Base-by-base conservation (phyloP, 345 rosid species). In the Gossypium sturtianum region DNA sequence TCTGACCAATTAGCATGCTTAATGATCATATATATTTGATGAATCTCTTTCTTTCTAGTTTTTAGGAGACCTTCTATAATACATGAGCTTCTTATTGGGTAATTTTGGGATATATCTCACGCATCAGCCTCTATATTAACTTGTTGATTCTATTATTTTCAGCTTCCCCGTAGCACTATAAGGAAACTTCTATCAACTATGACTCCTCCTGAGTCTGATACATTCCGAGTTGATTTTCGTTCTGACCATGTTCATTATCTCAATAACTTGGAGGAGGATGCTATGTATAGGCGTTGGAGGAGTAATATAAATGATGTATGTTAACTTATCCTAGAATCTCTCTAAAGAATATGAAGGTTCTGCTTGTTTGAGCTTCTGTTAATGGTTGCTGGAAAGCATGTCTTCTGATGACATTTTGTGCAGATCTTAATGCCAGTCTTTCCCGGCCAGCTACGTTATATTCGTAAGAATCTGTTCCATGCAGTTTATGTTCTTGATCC, bases 351-450 rank as follows among this genome's bases (percentile, higher is more conserved):
- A 74, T 53, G 61, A 64, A 86, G 75, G 48, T 54, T 74, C 81
- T 47, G 17, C 12, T 47, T 16, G 74, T 76, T 73, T 47, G 75
- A 70, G 66, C 65, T 75, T 68, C 59, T 61, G 72, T 52, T 69
- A 25, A 9, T 69, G 45, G 16, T 69, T 51, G 44, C 25, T 51
- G 20, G 29, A 16, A 68, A 49, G 34, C 54, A 23, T 58, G 11
- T 44, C 22, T 73, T 67, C 79, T 77, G 69, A 74, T 72, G 29
- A 70, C 23, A 61, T 76, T 74, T 66, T 81, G 29, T 86, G 83
- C 72, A 95, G 99, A 88, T 95, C 84, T 90, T 93, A 84, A 93
- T 93, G 98, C 99, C 99, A 53, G 98, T 90, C 70, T 95, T 88
- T 87, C 66, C 66, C 44, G 98, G 99, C 66, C 99, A 95, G 85